Base-by-base conservation (phyloP, 129 eudicot species). In the Tanacetum coccineum region DNA sequence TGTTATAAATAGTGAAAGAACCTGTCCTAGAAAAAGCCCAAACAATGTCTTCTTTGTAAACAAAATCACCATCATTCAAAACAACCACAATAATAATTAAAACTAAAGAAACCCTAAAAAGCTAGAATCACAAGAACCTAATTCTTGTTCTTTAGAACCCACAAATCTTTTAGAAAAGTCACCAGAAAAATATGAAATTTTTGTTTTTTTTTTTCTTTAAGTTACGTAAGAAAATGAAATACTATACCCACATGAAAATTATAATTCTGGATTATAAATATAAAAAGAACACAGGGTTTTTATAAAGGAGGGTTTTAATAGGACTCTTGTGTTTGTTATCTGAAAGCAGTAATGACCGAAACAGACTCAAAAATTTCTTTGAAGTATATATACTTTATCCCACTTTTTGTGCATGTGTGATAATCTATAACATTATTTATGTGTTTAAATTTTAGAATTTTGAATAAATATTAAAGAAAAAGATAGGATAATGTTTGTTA, bases 1-100 rank as follows among this genome's bases (percentile, higher is more conserved):
- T 64, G 97, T 91, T 62, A 91, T 79, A 10, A 91, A 55, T 60
- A 91, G 96, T 36, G 97, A 91, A n/a, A 91, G 88, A 77, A 91
- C 59, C 59, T 91, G 97, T 3, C 97, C 97, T 74, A 91, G 25
- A 17, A 78, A 64, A 62, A 91, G 84, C 48, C 79, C 84, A 60
- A 83, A 62, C 80, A 91, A 54, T 53, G 85, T 85, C 78, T 75
- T 81, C 78, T 81, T 85, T 15, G 72, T 78, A 75, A 79, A 82
- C 0, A 71, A 66, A n/a, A 51, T 66, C 58, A 75, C 70, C 90
- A 81, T 89, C 14, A 14, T 76, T 72, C 42, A 19, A 54, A 26
- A 45, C 15, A 53, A 67, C 25, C 25, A 22, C 25, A 22, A 22
- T 22, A 22, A 22, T 22, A 22, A 22, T 22, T 22, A 22, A 22